Base-by-base conservation (phyloP, 441 rosid genomes). In the Adansonia madagascariensis region DNA sequence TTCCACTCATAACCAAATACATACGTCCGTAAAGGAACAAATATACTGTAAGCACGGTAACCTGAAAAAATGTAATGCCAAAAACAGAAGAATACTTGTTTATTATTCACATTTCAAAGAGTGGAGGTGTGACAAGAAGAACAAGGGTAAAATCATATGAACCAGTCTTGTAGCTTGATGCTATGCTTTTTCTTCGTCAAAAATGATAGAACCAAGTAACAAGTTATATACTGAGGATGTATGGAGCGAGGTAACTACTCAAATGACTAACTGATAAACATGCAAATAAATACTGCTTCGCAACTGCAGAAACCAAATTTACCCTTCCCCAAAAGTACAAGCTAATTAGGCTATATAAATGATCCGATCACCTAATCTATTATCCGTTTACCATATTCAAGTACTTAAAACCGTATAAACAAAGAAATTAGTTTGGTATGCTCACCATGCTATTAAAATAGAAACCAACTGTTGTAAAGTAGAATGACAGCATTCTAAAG, bases 401-500 rank as follows among this genome's bases (percentile, higher is more conserved):
- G 60, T 31, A 70, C 46, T 50, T 31, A 71, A 31, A 52, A n/a
- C 22, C 46, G 15, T 55, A 50, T n/a, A 31, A 53, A 55, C 6
- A 22, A 69, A 46, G 22, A 77, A 52, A 66, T 56, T 81, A 59
- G 78, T 67, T 18, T 20, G 64, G 49, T 10, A 39, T 77, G 59
- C 85, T 64, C 89, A 97, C 98, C 99, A 94, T 88, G 92, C 98
- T 93, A 78, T 94, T 97, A 77, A 97, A 93, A 81, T 94, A 97
- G 94, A 94, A 97, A 78, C 99, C 99, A 57, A 94, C 97, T 3
- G 99, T 97, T 1, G 98, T 94, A 66, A 92, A 97, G 82, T 94
- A 97, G 88, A 97, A 93, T 35, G 99, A 97, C 64, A 97, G 91
- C 98, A 97, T 97, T 84, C 99, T 89, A 77, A 88, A 97, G 89